Evolutionary conservation across 768 basidiomycete species (phyloP), one percentile per base, ranked within the genome.

Genomic region (Antrodiella citrinella): DNA sequence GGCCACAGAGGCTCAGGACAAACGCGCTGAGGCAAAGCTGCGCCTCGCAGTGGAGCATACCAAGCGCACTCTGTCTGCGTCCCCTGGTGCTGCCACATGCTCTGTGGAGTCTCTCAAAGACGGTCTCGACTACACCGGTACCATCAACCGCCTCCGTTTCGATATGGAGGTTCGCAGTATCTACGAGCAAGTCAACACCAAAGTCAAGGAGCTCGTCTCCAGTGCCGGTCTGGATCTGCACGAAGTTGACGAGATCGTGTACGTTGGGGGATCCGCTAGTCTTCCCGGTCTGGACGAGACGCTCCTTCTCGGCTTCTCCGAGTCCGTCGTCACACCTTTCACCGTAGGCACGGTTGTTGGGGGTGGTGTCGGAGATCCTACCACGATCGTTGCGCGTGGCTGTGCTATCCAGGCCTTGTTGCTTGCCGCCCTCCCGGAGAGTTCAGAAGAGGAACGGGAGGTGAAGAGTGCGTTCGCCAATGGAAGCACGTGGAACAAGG

Each of bases 91-190:
- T 1, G 93, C 91, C 1, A 88, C 89, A 1, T 91, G 91, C 68
- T 86, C 88, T 13, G 88, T 99, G 56, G 93, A 96, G 68, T 90
- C 87, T 0, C 77, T 99, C 58, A 95, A 94, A 66, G 93, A 95
- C 51, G 95, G 94, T 1, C 63, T 89, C 30, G 95, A 99, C 67
- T 91, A 84, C 62, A 92, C 88, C 3, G 85, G 82, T 5, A 74
- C 78, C 9, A 75, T 82, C 62, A 80, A 76, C 53, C 69, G 75
- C 7, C 65, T 80, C 53, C 72, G 77, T 7, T 76, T 74, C 55
- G 65, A 61, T 59, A 59, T 62, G 66, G 61, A 67, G 57, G 76
- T 77, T 1, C 69, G 78, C 15, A 56, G 79, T 7, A 69, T 87
- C 20, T 90, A 90, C 63, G 67, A 70, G 47, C 65, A 72, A 51